Percentiles rank a stretch among this genome's conserved stretches.
Evolutionary conservation across 345 rosid genomes (phyloP).

Genomic region (Excoecaria agallocha): DNA sequence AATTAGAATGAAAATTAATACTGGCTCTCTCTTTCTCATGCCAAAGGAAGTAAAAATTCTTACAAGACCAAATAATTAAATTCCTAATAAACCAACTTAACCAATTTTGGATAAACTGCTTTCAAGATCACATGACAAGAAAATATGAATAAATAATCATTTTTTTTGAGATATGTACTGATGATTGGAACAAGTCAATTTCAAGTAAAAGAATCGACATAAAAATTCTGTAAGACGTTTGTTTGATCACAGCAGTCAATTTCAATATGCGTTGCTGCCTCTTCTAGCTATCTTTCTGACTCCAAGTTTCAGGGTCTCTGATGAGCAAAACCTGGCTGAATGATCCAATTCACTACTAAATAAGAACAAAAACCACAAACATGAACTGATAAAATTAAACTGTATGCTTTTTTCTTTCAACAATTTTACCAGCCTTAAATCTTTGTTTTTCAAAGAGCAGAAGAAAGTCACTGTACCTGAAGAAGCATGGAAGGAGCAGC

Average conservation of each 20-base stretch:
- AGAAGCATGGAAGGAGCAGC: conserved; percentile 84
- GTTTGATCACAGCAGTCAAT: not conserved
- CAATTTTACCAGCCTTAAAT: no score
- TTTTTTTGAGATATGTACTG: not conserved
- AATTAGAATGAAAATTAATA: no score
- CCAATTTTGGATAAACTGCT: not conserved
- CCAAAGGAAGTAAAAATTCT: no score
- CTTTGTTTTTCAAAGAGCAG: no score
- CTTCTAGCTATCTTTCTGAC: conserved; percentile 19
- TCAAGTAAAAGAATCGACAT: not conserved
- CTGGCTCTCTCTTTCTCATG: no score
- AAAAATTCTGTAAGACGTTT: not conserved
- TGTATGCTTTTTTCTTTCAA: no score
- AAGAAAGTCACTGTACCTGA: conserved; percentile 50
- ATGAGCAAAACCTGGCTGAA: conserved; percentile 90
- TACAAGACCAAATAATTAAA: not conserved
- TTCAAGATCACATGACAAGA: not conserved
- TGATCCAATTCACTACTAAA: conserved; percentile 23
- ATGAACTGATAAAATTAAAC: not conserved
- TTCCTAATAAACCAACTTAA: not conserved
- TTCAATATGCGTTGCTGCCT: not conserved
- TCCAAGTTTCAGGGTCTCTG: conserved; percentile 40
- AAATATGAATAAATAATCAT: conserved; percentile 1
- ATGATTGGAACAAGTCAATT: not conserved
- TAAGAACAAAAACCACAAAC: conserved; percentile 33